A percentile compares a stretch with the other conserved stretches of the same genome.
Conservation (phyloP, 441 rosid species). For the Erodium trifolium region DNA sequence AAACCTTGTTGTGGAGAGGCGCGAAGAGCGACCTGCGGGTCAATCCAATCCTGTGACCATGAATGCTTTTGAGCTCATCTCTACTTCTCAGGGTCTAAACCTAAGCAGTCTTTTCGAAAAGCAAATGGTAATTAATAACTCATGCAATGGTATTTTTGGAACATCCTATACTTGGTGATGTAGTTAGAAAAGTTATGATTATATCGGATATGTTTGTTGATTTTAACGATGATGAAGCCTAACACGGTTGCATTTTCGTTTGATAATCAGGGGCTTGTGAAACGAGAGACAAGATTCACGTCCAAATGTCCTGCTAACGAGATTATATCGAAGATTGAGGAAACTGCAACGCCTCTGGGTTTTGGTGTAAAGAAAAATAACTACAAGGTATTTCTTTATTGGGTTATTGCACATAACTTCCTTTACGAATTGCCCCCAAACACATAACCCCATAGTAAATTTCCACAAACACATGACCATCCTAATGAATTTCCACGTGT, state of each 20-base stretch:
- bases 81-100: conserved; percentile 95
- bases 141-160: too few relatives aligned
- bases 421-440: too few relatives aligned
- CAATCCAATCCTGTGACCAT: conserved; percentile 49
- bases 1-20: conserved; percentile 87
- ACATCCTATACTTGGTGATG: too few relatives aligned
- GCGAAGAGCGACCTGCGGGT: conserved; percentile 35
- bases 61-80: conserved; percentile 99
- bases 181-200: too few relatives aligned
- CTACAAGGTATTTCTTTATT: conserved; percentile 49
- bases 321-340: conserved; percentile 87
- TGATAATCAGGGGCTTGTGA: conserved; percentile 69
- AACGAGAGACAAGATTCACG: conserved; percentile 88
- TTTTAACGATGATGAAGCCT: background rate
- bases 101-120: conserved; percentile 84
- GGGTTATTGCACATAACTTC: too few relatives aligned
- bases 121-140: conserved; percentile 54
- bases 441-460: too few relatives aligned
- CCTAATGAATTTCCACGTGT: too few relatives aligned
- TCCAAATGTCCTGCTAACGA: conserved; percentile 82
- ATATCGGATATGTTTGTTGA: too few relatives aligned
- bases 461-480: too few relatives aligned
- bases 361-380: conserved; percentile 90
- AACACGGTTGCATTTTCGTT: conserved; percentile 19
- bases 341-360: conserved; percentile 81